Conservation (phyloP, 371 early-diverging fungal genomes). For the Lichtheimia hyalospora region DNA sequence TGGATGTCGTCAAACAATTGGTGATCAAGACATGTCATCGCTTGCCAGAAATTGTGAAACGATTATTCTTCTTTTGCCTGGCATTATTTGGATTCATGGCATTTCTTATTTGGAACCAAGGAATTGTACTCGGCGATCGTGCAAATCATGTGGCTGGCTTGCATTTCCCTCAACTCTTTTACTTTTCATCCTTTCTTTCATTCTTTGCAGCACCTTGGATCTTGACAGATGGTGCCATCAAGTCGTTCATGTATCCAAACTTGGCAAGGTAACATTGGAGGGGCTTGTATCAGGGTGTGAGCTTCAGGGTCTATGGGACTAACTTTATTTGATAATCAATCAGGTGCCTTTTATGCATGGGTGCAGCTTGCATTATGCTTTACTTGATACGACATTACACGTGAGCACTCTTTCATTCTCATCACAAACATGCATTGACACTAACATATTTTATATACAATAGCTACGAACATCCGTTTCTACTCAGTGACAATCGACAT, state of each 20-base stretch:
- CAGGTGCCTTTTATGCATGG: not conserved
- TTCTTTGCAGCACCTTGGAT: slow-evolving; percentile 43
- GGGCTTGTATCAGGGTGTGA: not conserved
- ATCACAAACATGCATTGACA: not conserved
- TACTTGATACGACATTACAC: slow-evolving; percentile 55
- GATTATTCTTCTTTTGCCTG: slow-evolving; percentile 31
- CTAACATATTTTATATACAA: not conserved
- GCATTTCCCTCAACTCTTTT: slow-evolving; percentile 88
- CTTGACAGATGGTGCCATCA: not conserved
- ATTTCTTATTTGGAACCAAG: slow-evolving; percentile 80
- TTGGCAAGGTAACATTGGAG: not conserved
- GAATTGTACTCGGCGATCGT: slow-evolving; percentile 90
- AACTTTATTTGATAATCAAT: not conserved
- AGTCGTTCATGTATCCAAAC: not conserved
- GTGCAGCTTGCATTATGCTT: slow-evolving; percentile 14
- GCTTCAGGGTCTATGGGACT: not conserved
- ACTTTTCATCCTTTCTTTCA: slow-evolving; percentile 74
- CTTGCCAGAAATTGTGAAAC: not conserved
- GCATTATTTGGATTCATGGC: slow-evolving; percentile 53
- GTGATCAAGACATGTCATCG: not conserved
- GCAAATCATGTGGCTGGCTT: slow-evolving; percentile 80
- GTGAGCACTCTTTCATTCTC: slow-evolving; percentile 29
- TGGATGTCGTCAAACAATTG: not conserved
- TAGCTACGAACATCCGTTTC: slow-evolving; percentile 90
- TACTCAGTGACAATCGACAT: slow-evolving; percentile 95